A percentile compares a stretch with the other conserved stretches of the same genome.
Conservation (phyloP, 2,329 filamentous ascomycete species). For the Pseudopyrenochaeta lycopersici region DNA sequence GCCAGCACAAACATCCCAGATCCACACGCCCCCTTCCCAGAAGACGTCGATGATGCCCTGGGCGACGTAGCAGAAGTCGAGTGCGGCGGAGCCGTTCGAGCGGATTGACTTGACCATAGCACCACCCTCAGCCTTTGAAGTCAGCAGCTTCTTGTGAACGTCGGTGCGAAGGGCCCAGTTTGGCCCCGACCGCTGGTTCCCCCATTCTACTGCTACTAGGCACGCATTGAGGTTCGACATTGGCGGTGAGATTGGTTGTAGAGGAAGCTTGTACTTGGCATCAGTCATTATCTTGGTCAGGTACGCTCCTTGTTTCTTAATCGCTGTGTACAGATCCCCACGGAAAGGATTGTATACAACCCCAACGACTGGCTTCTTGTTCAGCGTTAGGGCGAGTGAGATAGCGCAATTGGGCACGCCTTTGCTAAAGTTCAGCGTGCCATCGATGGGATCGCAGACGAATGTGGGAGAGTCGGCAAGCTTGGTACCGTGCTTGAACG, state of each 20-base stretch:
- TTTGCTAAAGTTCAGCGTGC: slow-evolving; percentile 51
- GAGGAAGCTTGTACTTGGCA: slow-evolving; percentile 36
- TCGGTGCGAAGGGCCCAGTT: slow-evolving; percentile 48
- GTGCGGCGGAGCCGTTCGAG: slow-evolving; percentile 46
- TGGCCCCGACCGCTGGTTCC: slow-evolving; percentile 45
- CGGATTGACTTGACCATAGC: slow-evolving; percentile 47
- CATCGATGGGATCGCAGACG: slow-evolving; percentile 51
- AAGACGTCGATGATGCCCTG: slow-evolving; percentile 46
- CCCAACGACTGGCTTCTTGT: slow-evolving; percentile 45
- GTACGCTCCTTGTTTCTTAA: slow-evolving; percentile 44
- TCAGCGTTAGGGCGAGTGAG: slow-evolving; percentile 41
- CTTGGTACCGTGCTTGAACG: slow-evolving; percentile 41
- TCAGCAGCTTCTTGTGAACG: slow-evolving; percentile 40
- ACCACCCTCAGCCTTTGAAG: slow-evolving; percentile 35
- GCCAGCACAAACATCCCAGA: slow-evolving; percentile 50
- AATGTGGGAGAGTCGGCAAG: slow-evolving; percentile 45
- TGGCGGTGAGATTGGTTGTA: slow-evolving; percentile 34
- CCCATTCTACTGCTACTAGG: slow-evolving; percentile 49
- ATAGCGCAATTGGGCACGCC: slow-evolving; percentile 49
- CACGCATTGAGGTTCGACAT: slow-evolving; percentile 42
- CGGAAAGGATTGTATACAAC: slow-evolving; percentile 49
- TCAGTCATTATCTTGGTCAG: slow-evolving; percentile 31
- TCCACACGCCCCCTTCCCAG: slow-evolving; percentile 49
- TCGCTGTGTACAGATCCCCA: slow-evolving; percentile 45
- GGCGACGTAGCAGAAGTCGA: slow-evolving; percentile 52